Evolutionary conservation across 148 eudicot species (phyloP).

Genomic region (Heliosperma pusillum): DNA sequence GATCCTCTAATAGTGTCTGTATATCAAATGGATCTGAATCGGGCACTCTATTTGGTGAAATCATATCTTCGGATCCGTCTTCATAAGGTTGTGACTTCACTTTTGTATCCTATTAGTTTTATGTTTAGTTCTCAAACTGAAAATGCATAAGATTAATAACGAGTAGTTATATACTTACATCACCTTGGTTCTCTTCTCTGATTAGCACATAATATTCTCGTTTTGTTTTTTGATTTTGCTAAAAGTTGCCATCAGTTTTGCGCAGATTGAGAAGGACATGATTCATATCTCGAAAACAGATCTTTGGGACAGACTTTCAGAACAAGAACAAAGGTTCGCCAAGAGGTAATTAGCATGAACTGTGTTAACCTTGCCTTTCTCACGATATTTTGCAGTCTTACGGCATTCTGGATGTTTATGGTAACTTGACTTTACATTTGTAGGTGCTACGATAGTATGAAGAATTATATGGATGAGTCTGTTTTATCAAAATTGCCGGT

Average conservation of each 20-base stretch:
- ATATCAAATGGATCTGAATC: constrained; percentile 86
- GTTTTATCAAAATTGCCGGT: constrained; percentile 69
- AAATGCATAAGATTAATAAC: too few relatives aligned
- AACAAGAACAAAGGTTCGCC: constrained; percentile 70
- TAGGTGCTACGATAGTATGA: constrained; percentile 63
- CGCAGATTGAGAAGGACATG: constrained; percentile 78
- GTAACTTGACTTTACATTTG: constrained; percentile 13
- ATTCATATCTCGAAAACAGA: constrained; percentile 73
- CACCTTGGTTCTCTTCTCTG: not conserved
- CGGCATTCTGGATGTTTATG: constrained; percentile 5
- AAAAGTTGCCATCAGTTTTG: constrained; percentile 15
- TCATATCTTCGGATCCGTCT: constrained; percentile 83
- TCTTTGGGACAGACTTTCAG: constrained; percentile 71
- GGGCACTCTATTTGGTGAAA: constrained; percentile 71
- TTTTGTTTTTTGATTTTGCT: constrained; percentile 14
- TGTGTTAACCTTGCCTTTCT: not conserved
- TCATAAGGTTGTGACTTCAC: constrained; percentile 55
- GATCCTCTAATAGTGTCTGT: constrained; percentile 84
- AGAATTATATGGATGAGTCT: constrained; percentile 57
- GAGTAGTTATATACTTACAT: too few relatives aligned
- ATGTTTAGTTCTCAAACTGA: not conserved
- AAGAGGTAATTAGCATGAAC: constrained; percentile 36
- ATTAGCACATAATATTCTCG: not conserved
- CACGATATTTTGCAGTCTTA: not conserved
- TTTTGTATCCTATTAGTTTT: not conserved